phyloP scores from a whole-genome alignment of 2,329 filamentous ascomycete species.

The Dothideomycetes sp. region DNA sequence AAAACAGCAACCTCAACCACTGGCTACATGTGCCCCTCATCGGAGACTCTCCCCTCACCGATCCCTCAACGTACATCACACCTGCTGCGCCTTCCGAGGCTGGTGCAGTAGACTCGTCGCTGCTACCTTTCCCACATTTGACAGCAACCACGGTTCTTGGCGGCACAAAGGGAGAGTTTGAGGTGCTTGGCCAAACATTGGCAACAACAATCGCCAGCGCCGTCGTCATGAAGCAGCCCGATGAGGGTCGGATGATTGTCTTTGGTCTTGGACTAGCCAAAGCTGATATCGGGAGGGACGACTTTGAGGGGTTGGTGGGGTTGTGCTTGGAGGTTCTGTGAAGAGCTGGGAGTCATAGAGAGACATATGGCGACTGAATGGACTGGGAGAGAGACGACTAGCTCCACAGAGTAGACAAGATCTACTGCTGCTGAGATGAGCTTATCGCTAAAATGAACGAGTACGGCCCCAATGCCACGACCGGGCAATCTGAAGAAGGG shows the following conservation, averaged over 20 bases:
- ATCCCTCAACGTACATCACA: constrained; percentile 37
- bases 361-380: too few species aligned
- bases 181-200: constrained; percentile 67
- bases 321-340: constrained; percentile 19
- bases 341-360: constrained; percentile 5
- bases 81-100: constrained; percentile 23
- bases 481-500: too few species aligned
- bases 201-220: constrained; percentile 81
- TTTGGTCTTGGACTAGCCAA: constrained; percentile 46
- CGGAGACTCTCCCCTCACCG: constrained; percentile 52
- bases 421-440: neutral
- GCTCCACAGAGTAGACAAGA: too few species aligned
- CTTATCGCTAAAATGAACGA: too few species aligned
- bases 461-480: too few species aligned
- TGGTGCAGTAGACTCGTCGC: constrained; percentile 14
- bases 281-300: constrained; percentile 25
- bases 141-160: constrained; percentile 82
- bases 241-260: constrained; percentile 48
- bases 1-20: constrained; percentile 75
- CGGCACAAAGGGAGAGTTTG: constrained; percentile 70
- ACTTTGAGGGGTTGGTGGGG: constrained; percentile 27
- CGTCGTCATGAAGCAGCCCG: constrained; percentile 58
- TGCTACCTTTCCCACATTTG: constrained; percentile 69
- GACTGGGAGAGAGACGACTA: neutral
- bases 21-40: constrained; percentile 85